These are phyloP conservation scores for Senna siamea DNA, from an alignment of 306 rosid genomes.

Conservation along the genomic window DNA sequence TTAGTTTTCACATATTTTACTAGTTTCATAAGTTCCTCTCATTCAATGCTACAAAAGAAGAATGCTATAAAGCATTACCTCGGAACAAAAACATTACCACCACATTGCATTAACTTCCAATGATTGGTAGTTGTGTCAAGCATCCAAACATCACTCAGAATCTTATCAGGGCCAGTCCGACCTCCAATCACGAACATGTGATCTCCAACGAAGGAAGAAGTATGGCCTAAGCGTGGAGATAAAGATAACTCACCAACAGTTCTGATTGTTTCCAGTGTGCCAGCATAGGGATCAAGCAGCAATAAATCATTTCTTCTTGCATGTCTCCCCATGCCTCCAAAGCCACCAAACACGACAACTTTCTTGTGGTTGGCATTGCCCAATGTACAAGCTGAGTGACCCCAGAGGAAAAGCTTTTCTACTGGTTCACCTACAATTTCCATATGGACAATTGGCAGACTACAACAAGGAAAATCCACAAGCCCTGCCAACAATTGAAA, in stretches of 20 bases:
- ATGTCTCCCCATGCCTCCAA: slow-evolving; percentile 94
- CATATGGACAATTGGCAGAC: slow-evolving; percentile 58
- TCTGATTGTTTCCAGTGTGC: slow-evolving; percentile 50
- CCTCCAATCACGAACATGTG: slow-evolving; percentile 82
- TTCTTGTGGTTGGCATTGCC: slow-evolving; percentile 38
- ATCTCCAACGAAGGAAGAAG: slow-evolving; percentile 70
- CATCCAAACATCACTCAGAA: slow-evolving; percentile 81
- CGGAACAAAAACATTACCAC: slow-evolving; percentile 66
- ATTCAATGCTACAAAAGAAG: slow-evolving; percentile 18
- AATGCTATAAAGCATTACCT: slow-evolving; percentile 55
- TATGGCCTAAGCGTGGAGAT: slow-evolving; percentile 76
- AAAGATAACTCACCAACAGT: slow-evolving; percentile 53
- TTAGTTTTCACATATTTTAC: background rate
- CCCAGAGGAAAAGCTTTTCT: slow-evolving; percentile 85
- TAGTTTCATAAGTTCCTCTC: slow-evolving; percentile 17
- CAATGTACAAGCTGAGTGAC: slow-evolving; percentile 72
- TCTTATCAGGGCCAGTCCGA: slow-evolving; percentile 78
- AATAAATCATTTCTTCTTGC: slow-evolving; percentile 69
- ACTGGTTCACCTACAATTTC: slow-evolving; percentile 64
- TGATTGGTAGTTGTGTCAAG: slow-evolving; percentile 50
- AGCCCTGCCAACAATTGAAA: slow-evolving; percentile 93
- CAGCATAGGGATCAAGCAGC: slow-evolving; percentile 61
- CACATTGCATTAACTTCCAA: slow-evolving; percentile 64
- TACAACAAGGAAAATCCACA: slow-evolving; percentile 44
- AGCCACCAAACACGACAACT: slow-evolving; percentile 80